These are phyloP conservation scores for Xerocomellus chrysenteron DNA, from an alignment of 768 basidiomycete species.

Conservation along the genomic window DNA sequence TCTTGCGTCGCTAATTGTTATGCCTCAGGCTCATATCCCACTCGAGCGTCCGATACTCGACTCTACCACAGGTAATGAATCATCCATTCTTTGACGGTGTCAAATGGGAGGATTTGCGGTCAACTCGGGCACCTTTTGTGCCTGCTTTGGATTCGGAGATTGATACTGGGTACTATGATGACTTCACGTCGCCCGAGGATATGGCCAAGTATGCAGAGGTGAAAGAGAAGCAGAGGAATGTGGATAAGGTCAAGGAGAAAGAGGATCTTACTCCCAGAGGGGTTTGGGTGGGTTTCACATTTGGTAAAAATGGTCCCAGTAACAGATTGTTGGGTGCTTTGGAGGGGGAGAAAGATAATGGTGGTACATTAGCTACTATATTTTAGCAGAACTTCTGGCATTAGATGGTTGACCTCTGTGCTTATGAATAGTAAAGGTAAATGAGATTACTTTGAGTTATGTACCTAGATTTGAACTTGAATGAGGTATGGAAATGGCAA, in stretches of 20 bases:
- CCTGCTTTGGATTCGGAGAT: slow-evolving; percentile 92
- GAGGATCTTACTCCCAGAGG: slow-evolving; percentile 70
- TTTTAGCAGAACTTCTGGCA: slow-evolving; percentile 36
- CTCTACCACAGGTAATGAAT: slow-evolving; percentile 64
- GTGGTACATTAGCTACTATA: slow-evolving; percentile 56
- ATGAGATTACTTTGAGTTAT: no score
- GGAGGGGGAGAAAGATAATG: slow-evolving; percentile 43
- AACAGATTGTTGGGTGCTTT: slow-evolving; percentile 28
- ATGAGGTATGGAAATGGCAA: no score
- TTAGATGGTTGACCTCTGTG: not conserved
- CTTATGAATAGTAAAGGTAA: no score
- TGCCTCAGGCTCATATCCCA: slow-evolving; percentile 77
- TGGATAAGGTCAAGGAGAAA: slow-evolving; percentile 88
- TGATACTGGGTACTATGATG: slow-evolving; percentile 95
- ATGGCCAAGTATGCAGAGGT: slow-evolving; percentile 99
- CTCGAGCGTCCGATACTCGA: slow-evolving; percentile 74
- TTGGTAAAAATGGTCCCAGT: slow-evolving; percentile 82
- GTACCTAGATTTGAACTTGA: no score
- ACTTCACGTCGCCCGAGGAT: slow-evolving; percentile 84
- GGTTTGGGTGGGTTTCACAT: slow-evolving; percentile 91
- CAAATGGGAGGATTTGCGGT: slow-evolving; percentile 79
- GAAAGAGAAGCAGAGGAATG: slow-evolving; percentile 93
- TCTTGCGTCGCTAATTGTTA: not conserved
- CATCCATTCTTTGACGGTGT: slow-evolving; percentile 83
- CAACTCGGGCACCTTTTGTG: slow-evolving; percentile 82